Evolutionary conservation across 1,284 basidiomycete genomes (phyloP), one percentile per base, ranked within the genome.

Genomic region (Macrocystidia cucumis): DNA sequence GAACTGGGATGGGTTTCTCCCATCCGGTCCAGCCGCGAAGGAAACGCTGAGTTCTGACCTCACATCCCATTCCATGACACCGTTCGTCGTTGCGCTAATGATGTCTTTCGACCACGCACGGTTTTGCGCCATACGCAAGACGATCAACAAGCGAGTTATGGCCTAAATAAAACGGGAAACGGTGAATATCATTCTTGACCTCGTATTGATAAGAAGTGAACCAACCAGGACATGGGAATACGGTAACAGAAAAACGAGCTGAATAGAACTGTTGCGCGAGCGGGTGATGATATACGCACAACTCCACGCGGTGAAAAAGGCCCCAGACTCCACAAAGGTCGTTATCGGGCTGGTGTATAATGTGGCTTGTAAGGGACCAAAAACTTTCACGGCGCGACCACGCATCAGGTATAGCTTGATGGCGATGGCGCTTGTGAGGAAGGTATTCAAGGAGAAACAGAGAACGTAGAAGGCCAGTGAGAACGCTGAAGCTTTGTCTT

Each of bases 61-160:
- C 7, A 59, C 53, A 36, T 56, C 47, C 59, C 59, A 60, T 22
- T 62, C 59, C 7, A 59, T 38, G 5, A 52, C 41, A 5, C 56
- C 59, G 13, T 42, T 39, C 13, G 48, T 40, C 9, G 51, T 49
- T 5, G 58, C 54, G 0, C 41, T 41, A 20, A 55, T 48, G 9
- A 57, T 51, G 23, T 62, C 56, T 32, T 37, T 45, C 3, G 53
- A 52, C 59, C 59, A 62, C n/a, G 59, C 59, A 12, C 54, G 48
- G 33, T 57, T 50, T 32, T 60, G 56, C 7, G 57, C 54, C 52
- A 62, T 62, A 17, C 57, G 52, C 9, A 60, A 44, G 11, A 56
- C 46, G 34, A 60, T 59, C 8, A 60, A 40, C 52, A 60, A 56
- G 12, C 59, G 46, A 4, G 58, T 56, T 1, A 62, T 48, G 21